A percentile compares a stretch with the other conserved stretches of the same genome.
Conservation (phyloP, 2,329 filamentous ascomycete genomes). For the Fusarium sp. region DNA sequence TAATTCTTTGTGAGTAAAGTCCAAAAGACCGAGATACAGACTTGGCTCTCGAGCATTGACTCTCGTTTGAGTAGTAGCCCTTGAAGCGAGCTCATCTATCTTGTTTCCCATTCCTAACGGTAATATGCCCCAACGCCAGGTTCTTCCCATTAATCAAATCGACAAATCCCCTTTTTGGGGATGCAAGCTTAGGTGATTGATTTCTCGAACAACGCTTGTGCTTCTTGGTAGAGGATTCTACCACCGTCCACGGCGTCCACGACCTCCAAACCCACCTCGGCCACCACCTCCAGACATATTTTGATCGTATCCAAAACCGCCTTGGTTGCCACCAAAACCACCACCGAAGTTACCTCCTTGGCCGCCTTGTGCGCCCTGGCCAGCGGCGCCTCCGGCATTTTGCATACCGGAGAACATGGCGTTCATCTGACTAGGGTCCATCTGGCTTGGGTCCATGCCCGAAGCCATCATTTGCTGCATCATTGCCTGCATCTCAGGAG, state of each 20-base stretch:
- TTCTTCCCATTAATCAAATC: constrained; percentile 43
- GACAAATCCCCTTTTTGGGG: constrained; percentile 25
- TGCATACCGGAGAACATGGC: constrained; percentile 72
- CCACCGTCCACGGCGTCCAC: constrained; percentile 47
- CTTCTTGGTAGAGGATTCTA: background rate
- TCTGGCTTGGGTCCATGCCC: constrained; percentile 74
- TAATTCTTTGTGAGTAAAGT: background rate
- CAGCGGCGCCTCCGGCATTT: constrained; percentile 57
- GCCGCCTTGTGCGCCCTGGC: constrained; percentile 59
- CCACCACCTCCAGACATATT: constrained; percentile 57
- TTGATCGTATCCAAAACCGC: constrained; percentile 64
- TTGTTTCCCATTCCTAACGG: constrained; percentile 38
- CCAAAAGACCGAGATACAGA: constrained; percentile 17
- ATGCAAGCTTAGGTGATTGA: background rate
- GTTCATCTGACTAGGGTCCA: constrained; percentile 70
- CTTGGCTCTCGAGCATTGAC: constrained; percentile 7
- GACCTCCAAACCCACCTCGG: constrained; percentile 51
- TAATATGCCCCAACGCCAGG: constrained; percentile 46
- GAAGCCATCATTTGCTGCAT: constrained; percentile 77
- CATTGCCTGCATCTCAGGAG: constrained; percentile 75
- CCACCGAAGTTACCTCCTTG: constrained; percentile 66
- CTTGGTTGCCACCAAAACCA: constrained; percentile 66
- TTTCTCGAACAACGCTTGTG: background rate
- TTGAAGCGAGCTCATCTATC: constrained; percentile 39
- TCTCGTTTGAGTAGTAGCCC: constrained; percentile 15